Conservation (phyloP, 306 rosid species). For the Prinsepia uniflora region DNA sequence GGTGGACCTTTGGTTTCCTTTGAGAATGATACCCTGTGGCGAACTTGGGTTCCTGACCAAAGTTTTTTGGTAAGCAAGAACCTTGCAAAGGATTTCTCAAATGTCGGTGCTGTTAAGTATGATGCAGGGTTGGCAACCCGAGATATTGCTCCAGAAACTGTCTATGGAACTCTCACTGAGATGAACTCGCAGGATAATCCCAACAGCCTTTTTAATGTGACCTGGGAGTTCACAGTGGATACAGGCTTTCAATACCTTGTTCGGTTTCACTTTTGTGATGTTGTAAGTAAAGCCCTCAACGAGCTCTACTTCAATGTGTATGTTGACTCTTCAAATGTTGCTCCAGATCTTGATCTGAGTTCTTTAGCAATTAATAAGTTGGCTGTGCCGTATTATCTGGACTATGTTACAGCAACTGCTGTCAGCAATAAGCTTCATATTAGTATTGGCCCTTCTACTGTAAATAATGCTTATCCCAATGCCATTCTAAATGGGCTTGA, state of each 20-base stretch:
- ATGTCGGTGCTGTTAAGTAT: slow-evolving; percentile 51
- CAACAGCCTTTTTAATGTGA: slow-evolving; percentile 57
- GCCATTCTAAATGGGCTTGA: slow-evolving; percentile 93
- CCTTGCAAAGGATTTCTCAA: slow-evolving; percentile 40
- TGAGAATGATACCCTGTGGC: slow-evolving; percentile 53
- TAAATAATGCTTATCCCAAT: slow-evolving; percentile 43
- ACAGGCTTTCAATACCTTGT: slow-evolving; percentile 71
- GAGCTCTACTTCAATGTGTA: slow-evolving; percentile 73
- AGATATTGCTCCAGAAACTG: slow-evolving; percentile 55
- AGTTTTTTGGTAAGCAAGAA: slow-evolving; percentile 39
- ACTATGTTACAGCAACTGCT: slow-evolving; percentile 39
- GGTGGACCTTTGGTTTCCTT: slow-evolving; percentile 70
- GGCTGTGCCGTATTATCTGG: slow-evolving; percentile 56
- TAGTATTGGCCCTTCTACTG: slow-evolving; percentile 63
- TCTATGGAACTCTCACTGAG: slow-evolving; percentile 69
- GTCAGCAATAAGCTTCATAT: slow-evolving; percentile 39
- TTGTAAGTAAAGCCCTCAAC: slow-evolving; percentile 50
- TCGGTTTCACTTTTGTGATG: slow-evolving; percentile 82
- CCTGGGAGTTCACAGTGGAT: slow-evolving; percentile 74
- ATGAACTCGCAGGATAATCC: slow-evolving; percentile 54
- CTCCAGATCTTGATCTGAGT: slow-evolving; percentile 50
- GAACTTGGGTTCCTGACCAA: slow-evolving; percentile 74
- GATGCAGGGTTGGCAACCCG: slow-evolving; percentile 41
- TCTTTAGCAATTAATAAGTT: slow-evolving; percentile 7
- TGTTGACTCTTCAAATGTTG: slow-evolving; percentile 46